Evolutionary conservation across 2,329 filamentous ascomycete species (phyloP).

Genomic region (Cordyceps cicadae): DNA sequence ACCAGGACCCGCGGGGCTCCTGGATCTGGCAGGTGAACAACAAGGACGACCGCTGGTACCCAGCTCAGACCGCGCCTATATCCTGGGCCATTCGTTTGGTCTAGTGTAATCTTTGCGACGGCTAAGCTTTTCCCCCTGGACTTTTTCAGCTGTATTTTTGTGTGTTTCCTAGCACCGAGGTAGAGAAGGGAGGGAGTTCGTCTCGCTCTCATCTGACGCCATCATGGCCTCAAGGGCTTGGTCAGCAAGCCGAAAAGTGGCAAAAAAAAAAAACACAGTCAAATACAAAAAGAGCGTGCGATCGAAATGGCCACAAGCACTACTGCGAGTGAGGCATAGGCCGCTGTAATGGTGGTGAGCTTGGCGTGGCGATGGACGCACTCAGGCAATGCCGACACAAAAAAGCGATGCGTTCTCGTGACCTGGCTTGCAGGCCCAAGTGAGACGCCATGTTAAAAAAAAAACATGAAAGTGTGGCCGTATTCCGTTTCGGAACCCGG

Average conservation of each 20-base stretch:
- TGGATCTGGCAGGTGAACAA: conserved; percentile 4
- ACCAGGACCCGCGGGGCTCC: conserved; percentile 1
- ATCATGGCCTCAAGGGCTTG: neutral
- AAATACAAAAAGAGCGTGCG: neutral
- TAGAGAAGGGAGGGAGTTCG: too few species aligned
- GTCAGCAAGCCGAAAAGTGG: neutral
- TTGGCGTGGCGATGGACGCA: neutral
- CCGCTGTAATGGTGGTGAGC: neutral
- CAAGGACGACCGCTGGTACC: neutral
- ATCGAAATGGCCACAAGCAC: neutral
- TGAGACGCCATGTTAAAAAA: neutral
- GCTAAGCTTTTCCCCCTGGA: neutral
- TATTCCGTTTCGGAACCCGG: conserved; percentile 1
- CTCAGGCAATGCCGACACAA: neutral
- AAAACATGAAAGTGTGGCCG: neutral
- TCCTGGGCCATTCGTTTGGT: neutral
- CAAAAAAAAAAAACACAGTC: neutral
- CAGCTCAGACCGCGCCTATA: conserved; percentile 9
- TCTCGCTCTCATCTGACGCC: neutral
- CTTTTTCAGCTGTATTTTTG: neutral
- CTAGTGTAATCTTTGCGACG: conserved; percentile 3
- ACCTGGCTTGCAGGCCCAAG: neutral
- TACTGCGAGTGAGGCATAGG: neutral
- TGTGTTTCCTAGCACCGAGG: too few species aligned
- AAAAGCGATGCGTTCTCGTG: conserved; percentile 5